Conservation (phyloP, 169 alveolate genomes). For the Plasmodium sp. region DNA sequence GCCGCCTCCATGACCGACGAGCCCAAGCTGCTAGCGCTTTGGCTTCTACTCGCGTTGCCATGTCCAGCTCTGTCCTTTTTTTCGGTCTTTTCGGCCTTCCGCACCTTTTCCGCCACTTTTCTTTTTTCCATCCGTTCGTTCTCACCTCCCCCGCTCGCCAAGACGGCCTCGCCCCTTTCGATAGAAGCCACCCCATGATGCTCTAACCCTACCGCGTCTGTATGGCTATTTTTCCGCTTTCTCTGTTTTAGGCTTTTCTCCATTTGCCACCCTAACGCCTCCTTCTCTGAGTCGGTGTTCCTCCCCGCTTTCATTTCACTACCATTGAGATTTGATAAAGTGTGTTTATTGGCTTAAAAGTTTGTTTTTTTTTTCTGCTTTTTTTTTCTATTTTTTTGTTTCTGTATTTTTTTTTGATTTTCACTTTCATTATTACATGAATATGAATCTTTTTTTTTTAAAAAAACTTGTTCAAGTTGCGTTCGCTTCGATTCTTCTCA, state of each 20-base stretch:
- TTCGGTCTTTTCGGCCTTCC: not conserved
- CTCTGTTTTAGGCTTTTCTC: constrained; percentile 1
- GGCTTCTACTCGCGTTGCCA: not conserved
- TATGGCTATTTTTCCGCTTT: not conserved
- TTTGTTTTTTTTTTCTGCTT: too few relatives aligned
- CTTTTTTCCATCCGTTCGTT: not conserved
- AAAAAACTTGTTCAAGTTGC: not conserved
- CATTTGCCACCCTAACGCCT: not conserved
- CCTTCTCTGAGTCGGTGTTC: not conserved
- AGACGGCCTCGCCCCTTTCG: not conserved
- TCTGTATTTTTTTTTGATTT: not conserved
- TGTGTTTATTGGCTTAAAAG: not conserved
- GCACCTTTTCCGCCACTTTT: not conserved
- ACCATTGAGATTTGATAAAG: not conserved
- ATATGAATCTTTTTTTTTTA: not conserved
- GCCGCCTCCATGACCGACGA: not conserved
- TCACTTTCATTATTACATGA: not conserved
- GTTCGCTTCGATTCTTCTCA: not conserved
- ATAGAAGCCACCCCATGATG: not conserved
- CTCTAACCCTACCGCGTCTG: not conserved
- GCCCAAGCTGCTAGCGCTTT: not conserved
- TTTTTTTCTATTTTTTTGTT: not conserved
- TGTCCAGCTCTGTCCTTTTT: not conserved
- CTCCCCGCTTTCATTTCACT: constrained; percentile 12
- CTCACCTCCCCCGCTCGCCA: not conserved